Conservation (phyloP, 208 protist genomes). For the Leishmania arabica region DNA sequence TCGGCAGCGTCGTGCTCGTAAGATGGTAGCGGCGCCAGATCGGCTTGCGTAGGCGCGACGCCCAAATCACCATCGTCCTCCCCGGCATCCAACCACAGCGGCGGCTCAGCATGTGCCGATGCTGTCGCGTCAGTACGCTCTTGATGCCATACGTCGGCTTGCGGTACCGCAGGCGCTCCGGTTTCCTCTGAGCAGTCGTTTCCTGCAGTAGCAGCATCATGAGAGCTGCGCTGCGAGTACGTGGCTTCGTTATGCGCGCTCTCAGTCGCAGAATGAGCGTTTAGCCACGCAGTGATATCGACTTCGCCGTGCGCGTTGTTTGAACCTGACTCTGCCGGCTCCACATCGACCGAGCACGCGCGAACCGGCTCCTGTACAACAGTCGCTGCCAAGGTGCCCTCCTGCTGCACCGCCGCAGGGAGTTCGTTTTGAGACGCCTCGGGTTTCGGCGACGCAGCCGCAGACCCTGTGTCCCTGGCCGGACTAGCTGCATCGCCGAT, state of each 20-base stretch:
- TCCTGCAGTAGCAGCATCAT: neutral
- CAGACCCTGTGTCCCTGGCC: neutral
- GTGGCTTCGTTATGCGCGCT: neutral
- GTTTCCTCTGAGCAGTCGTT: neutral
- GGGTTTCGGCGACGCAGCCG: neutral
- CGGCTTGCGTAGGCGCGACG: neutral
- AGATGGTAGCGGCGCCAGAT: neutral
- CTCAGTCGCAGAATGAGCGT: neutral
- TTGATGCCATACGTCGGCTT: slow-evolving; percentile 14
- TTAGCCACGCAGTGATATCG: slow-evolving; percentile 31
- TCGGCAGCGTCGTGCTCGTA: slow-evolving; percentile 1
- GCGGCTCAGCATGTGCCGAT: slow-evolving; percentile 10
- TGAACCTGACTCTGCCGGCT: neutral
- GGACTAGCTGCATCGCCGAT: neutral
- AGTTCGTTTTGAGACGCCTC: neutral
- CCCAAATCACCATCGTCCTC: neutral
- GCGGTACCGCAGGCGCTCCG: slow-evolving; percentile 4
- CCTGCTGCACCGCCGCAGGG: neutral
- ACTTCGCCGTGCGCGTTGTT: neutral
- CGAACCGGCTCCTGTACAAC: neutral
- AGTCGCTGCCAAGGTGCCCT: neutral
- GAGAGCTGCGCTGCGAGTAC: neutral
- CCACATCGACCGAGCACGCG: neutral
- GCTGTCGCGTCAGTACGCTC: neutral
- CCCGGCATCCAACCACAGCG: slow-evolving; percentile 22